Conservation (phyloP, 192 early-diverging fungal species). For the Backusella luteola region DNA sequence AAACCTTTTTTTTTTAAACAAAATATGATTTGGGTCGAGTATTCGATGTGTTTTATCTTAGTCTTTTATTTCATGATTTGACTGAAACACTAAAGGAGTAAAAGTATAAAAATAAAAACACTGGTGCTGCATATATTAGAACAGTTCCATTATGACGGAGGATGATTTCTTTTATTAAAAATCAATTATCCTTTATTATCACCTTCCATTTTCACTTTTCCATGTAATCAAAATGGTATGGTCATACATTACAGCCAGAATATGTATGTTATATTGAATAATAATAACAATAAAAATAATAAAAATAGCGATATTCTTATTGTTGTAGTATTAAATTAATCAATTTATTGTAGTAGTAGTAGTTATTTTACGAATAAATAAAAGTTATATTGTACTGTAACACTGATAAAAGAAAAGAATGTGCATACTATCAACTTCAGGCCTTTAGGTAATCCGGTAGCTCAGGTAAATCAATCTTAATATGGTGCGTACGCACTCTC, state of each 20-base stretch:
- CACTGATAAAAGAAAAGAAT: slow-evolving; percentile 1
- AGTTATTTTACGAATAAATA: not conserved
- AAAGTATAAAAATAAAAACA: not conserved
- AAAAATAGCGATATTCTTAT: not conserved
- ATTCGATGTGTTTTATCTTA: too few relatives aligned
- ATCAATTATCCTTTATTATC: not conserved
- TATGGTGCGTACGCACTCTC: slow-evolving; percentile 3
- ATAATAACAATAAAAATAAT: not conserved
- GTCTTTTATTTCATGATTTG: not conserved
- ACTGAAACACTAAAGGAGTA: not conserved
- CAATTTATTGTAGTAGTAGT: not conserved
- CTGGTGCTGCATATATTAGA: not conserved
- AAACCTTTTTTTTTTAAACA: not conserved
- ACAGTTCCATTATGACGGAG: not conserved
- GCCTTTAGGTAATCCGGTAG: not conserved
- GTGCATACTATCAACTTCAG: not conserved
- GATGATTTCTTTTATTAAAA: not conserved
- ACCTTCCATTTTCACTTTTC: not conserved
- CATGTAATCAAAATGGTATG: not conserved
- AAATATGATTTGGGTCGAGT: not conserved
- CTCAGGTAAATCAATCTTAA: not conserved
- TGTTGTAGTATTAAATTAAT: not conserved
- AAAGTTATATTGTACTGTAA: not conserved
- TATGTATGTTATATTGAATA: too few relatives aligned
- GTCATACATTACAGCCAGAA: not conserved